A percentile compares a stretch with the other conserved stretches of the same genome.
phyloP scores from a whole-genome alignment of 768 basidiomycete species.

The Kwoniella mangroviensis region DNA sequence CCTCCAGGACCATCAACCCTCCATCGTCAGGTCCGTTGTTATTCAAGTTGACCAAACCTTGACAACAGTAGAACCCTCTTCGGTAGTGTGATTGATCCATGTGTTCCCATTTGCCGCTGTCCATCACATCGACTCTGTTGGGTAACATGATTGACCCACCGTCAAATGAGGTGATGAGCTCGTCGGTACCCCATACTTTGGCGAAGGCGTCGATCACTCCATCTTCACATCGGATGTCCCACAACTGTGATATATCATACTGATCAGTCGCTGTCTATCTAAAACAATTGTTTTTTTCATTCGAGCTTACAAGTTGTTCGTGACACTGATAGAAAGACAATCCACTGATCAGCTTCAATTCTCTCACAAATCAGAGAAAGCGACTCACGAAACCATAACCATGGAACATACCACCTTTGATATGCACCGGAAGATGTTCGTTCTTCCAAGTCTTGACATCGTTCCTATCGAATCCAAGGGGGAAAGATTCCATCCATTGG shows the following conservation, averaged over 20 bases:
- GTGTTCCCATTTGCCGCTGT: slow-evolving; percentile 34
- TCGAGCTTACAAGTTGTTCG: slow-evolving; percentile 7
- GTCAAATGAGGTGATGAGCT: slow-evolving; percentile 49
- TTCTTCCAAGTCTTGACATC: slow-evolving; percentile 47
- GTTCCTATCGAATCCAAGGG: slow-evolving; percentile 51
- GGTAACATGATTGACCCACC: slow-evolving; percentile 41
- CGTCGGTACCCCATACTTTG: slow-evolving; percentile 50
- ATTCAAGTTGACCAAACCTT: slow-evolving; percentile 38
- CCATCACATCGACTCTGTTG: slow-evolving; percentile 24
- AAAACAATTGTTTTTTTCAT: background rate
- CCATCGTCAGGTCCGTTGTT: slow-evolving; percentile 49
- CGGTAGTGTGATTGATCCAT: slow-evolving; percentile 37
- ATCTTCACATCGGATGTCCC: slow-evolving; percentile 45
- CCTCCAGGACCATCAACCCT: slow-evolving; percentile 52
- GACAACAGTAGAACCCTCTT: slow-evolving; percentile 33
- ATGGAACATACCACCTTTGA: slow-evolving; percentile 45
- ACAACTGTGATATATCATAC: slow-evolving; percentile 23
- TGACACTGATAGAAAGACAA: slow-evolving; percentile 11
- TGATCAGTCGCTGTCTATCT: background rate
- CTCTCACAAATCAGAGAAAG: too few relatives aligned
- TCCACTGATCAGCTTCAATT: background rate
- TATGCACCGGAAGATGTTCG: slow-evolving; percentile 44
- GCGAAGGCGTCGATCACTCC: slow-evolving; percentile 49
- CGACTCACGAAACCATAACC: slow-evolving; percentile 36
- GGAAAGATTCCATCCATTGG: slow-evolving; percentile 52